Base-by-base conservation (phyloP, 805 yeast species). In the Candida vartiovaarae region DNA sequence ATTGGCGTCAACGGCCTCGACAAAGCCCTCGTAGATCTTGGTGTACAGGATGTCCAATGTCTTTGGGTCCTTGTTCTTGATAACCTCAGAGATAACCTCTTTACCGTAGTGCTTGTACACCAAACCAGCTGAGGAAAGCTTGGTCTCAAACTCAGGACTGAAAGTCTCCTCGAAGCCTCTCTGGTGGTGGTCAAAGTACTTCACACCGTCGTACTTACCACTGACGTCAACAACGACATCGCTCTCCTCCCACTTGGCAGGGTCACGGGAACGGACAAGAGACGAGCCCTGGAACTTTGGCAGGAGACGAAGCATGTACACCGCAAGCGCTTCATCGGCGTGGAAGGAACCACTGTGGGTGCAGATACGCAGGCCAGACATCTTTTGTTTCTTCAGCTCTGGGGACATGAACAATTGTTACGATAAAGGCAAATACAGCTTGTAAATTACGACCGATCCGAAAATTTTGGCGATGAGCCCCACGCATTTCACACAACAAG, bases 241-340 rank as follows among this genome's bases (percentile, higher is more conserved):
- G 56, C 95, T 80, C 36, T 68, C 71, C 52, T 86, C 96, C 84
- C 96, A 84, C 44, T 78, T 83, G 11, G 69, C 76, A 8, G 90
- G 84, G 48, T 82, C 82, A 68, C 99, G 78, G 4, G 96, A 84
- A 62, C 99, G 80, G 23, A 86, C 76, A 23, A 93, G 71, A 42
- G 70, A 72, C 23, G 95, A 81, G 46, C 78, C 70, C 38, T 74
- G 59, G 63, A 65, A 93, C 61, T 74, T 71, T 7, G 95, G 93
- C 38, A 91, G 66, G 20, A 78, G 67, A 52, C 75, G 78, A 44
- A 93, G 68, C 83, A 93, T 80, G 63, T 74, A 90, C 3, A 91
- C 96, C 2, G 98, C 99, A 41, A 93, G 73, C 8, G 95, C 81
- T 64, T 93, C 99, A 63, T 93, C 99, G 8, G 98, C 98, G 61